A percentile compares a stretch with the other conserved stretches of the same genome.
These are phyloP conservation scores for Epichloe gansuensis DNA, from an alignment of 2,329 filamentous ascomycete genomes.

Conservation along the genomic window DNA sequence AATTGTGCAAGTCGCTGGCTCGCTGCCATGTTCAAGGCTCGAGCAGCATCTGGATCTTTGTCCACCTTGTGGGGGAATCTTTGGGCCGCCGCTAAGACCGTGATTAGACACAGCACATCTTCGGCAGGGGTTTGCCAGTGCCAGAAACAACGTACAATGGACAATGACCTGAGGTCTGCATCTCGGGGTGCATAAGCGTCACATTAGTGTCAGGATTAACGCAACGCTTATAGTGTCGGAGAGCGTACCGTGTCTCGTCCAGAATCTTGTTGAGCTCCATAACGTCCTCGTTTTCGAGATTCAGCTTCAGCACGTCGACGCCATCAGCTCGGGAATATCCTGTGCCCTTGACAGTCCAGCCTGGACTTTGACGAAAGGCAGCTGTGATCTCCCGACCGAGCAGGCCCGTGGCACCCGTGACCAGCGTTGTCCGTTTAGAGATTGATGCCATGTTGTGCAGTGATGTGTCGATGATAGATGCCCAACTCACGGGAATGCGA, in stretches of 20 bases:
- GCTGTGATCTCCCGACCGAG: conserved; percentile 67
- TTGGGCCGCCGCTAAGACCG: conserved; percentile 60
- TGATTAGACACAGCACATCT: neutral
- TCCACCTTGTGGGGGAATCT: conserved; percentile 80
- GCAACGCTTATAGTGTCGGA: neutral
- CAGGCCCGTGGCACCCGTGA: conserved; percentile 77
- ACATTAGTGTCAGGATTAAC: neutral
- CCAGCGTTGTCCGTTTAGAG: conserved; percentile 39
- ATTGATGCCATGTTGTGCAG: neutral
- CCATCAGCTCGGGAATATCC: conserved; percentile 64
- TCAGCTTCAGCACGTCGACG: conserved; percentile 49
- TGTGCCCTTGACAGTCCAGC: conserved; percentile 59
- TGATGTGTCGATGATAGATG: neutral
- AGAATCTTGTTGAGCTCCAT: conserved; percentile 35
- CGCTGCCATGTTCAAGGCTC: conserved; percentile 60
- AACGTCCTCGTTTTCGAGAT: conserved; percentile 29
- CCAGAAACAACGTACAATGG: conserved; percentile 46
- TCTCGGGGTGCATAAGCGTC: neutral
- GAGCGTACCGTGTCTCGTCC: conserved; percentile 40
- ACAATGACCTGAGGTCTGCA: conserved; percentile 64
- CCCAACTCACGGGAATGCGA: neutral
- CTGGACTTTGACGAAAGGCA: conserved; percentile 43
- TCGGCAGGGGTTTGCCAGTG: neutral
- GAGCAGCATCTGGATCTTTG: conserved; percentile 61
- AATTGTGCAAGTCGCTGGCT: conserved; percentile 52